Evolutionary conservation across 116 monocot genomes (phyloP), one percentile per base, ranked within the genome.

Genomic region (Iris pallida): DNA sequence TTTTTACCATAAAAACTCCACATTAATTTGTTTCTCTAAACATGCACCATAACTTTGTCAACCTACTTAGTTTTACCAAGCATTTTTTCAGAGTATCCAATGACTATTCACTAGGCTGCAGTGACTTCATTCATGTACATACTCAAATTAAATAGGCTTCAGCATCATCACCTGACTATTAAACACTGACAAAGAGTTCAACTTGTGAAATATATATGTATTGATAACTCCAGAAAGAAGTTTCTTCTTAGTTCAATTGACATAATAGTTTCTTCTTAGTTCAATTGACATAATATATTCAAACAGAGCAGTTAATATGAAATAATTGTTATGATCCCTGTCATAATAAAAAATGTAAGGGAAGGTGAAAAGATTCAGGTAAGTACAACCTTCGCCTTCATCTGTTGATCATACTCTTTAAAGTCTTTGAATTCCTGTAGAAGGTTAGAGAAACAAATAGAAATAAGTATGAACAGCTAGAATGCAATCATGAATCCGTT

Each of bases 321-420:
- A 30, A 30, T 30, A 30, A 30, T 30, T 30, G 30, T 30, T 30
- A 30, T 30, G 30, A 30, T 30, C 30, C 30, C 30, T 30, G 30
- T 30, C 30, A 30, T 30, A 30, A 30, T 30, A 30, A 30, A 30
- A 30, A 30, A 30, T 30, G 30, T 30, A 30, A 30, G 30, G 30
- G 30, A 30, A 30, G 3, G 30, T 30, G 30, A 51, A 63, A 16
- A 59, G 30, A 59, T 69, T 20, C 19, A 13, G 43, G 18, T 44
- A 53, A 66, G 46, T 68, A 13, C 42, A 68, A 93, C 98, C 93
- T 98, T 93, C 49, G 82, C 58, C 59, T 81, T 92, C 68, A 63
- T 83, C 45, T 86, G 87, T 43, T 85, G 90, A 47, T 98, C 90
- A 42, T 60, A 71, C 55, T 93, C 93, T 84, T 90, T 90, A 14